Percentiles rank a stretch among this genome's conserved stretches.
These are phyloP conservation scores for Hydnum rufescens DNA, from an alignment of 768 basidiomycete species.

Conservation along the genomic window DNA sequence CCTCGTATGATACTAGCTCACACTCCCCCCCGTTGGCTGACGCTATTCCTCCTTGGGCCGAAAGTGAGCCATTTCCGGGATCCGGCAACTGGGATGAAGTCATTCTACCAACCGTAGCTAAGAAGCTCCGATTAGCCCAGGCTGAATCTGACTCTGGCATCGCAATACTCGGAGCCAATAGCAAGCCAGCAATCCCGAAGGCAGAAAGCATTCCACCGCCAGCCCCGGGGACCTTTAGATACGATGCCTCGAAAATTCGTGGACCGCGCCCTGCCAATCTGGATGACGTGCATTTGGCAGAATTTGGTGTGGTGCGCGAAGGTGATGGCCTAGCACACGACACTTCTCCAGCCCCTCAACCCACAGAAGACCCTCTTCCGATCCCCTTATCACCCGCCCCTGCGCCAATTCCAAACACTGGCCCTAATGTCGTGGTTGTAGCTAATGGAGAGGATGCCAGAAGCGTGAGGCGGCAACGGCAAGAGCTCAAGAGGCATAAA, in stretches of 20 bases:
- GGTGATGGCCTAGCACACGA: slow-evolving; percentile 21
- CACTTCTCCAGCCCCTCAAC: slow-evolving; percentile 11
- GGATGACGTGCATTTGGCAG: too few species aligned
- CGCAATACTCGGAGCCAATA: slow-evolving; percentile 17
- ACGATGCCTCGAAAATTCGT: slow-evolving; percentile 49
- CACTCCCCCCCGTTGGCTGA: slow-evolving; percentile 25
- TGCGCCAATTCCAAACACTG: slow-evolving; percentile 14
- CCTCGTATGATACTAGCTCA: neutral
- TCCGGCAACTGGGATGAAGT: slow-evolving; percentile 76
- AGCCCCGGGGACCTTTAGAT: slow-evolving; percentile 70
- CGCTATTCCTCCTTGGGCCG: slow-evolving; percentile 70
- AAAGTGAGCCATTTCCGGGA: slow-evolving; percentile 30
- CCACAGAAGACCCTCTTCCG: too few species aligned
- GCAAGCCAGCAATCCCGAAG: neutral
- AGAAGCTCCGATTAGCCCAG: slow-evolving; percentile 56
- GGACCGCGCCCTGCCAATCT: too few species aligned
- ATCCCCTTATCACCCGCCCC: slow-evolving; percentile 15
- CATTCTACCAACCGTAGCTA: slow-evolving; percentile 64
- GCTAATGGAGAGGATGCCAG: too few species aligned
- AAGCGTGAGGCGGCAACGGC: too few species aligned
- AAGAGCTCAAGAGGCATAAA: neutral
- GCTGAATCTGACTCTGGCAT: slow-evolving; percentile 52
- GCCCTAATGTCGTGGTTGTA: too few species aligned
- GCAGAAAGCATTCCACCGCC: slow-evolving; percentile 2
- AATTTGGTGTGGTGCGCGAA: too few species aligned